phyloP scores from a whole-genome alignment of 768 basidiomycete species.

The Rhizopogon roseolus region DNA sequence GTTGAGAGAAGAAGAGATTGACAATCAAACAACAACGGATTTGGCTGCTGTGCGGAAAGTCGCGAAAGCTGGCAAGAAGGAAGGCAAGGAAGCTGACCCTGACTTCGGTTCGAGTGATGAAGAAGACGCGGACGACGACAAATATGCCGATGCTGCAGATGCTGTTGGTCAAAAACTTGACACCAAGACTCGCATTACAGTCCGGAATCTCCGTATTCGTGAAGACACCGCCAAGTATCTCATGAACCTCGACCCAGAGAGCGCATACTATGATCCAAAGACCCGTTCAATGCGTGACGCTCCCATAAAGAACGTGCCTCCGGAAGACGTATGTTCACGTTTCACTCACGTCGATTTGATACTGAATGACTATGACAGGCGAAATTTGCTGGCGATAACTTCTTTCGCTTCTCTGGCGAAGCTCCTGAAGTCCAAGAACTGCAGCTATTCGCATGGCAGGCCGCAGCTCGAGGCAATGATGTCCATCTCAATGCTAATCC shows the following conservation, averaged over 20 bases:
- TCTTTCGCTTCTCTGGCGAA: conserved; percentile 86
- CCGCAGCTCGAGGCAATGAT: conserved; percentile 87
- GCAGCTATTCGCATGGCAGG: conserved; percentile 97
- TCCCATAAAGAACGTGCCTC: conserved; percentile 64
- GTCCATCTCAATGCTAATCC: conserved; percentile 96
- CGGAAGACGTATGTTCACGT: conserved; percentile 74
- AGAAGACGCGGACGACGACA: conserved; percentile 94
- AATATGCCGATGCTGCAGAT: conserved; percentile 97
- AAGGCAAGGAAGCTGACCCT: conserved; percentile 68
- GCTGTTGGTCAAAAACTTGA: conserved; percentile 98
- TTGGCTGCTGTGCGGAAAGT: conserved; percentile 88
- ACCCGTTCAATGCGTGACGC: conserved; percentile 99
- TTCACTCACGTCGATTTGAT: background rate
- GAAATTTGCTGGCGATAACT: conserved; percentile 95
- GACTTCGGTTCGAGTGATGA: conserved; percentile 98
- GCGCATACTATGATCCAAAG: conserved; percentile 99
- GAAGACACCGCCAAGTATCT: conserved; percentile 99
- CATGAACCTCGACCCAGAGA: conserved; percentile 91
- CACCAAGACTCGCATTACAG: conserved; percentile 96
- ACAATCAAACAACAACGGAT: conserved; percentile 93
- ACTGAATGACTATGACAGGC: conserved; percentile 41
- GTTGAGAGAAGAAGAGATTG: conserved; percentile 93
- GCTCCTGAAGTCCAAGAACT: conserved; percentile 88
- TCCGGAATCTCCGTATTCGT: conserved; percentile 95
- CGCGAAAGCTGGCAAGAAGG: conserved; percentile 82